Percentiles rank a stretch among this genome's conserved stretches.
Evolutionary conservation across 2,329 filamentous ascomycete genomes (phyloP).

Genomic region (Ceratocystis destructans): DNA sequence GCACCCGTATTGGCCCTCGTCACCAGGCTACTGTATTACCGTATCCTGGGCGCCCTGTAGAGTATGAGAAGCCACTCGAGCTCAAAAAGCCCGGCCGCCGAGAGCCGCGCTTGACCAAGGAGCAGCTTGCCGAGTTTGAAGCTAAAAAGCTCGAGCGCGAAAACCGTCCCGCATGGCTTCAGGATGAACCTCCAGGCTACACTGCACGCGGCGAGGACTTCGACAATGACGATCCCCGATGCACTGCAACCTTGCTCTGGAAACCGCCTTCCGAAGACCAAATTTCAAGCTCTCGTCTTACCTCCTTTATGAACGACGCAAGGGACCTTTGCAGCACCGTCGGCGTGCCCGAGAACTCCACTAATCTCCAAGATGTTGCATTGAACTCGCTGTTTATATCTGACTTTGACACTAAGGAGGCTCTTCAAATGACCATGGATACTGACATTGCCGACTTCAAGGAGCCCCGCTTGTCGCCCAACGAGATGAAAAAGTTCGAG

Average conservation of each 20-base stretch:
- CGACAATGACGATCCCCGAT: constrained; percentile 54
- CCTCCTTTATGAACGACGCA: constrained; percentile 62
- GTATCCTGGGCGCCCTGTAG: constrained; percentile 78
- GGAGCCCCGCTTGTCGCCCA: constrained; percentile 64
- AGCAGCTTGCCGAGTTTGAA: constrained; percentile 64
- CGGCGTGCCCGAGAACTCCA: constrained; percentile 60
- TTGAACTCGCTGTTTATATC: constrained; percentile 58
- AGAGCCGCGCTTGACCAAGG: constrained; percentile 64
- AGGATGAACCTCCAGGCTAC: constrained; percentile 82
- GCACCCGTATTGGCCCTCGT: constrained; percentile 77
- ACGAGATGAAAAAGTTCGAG: constrained; percentile 81
- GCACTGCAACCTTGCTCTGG: constrained; percentile 65
- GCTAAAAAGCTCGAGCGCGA: constrained; percentile 67
- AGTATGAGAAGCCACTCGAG: constrained; percentile 79
- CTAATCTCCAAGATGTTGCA: constrained; percentile 78
- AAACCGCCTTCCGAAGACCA: constrained; percentile 51
- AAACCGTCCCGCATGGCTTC: constrained; percentile 79
- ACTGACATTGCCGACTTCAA: constrained; percentile 61
- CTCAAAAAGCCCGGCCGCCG: constrained; percentile 73
- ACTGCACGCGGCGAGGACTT: constrained; percentile 69
- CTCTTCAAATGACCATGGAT: constrained; percentile 55
- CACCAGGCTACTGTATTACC: constrained; percentile 76
- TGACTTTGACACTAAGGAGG: constrained; percentile 56
- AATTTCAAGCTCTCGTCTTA: constrained; percentile 44
- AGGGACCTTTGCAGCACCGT: constrained; percentile 50